Base-by-base conservation (phyloP, 225 moss, liverwort and hornwort species). In the Thuidium tamariscinum region DNA sequence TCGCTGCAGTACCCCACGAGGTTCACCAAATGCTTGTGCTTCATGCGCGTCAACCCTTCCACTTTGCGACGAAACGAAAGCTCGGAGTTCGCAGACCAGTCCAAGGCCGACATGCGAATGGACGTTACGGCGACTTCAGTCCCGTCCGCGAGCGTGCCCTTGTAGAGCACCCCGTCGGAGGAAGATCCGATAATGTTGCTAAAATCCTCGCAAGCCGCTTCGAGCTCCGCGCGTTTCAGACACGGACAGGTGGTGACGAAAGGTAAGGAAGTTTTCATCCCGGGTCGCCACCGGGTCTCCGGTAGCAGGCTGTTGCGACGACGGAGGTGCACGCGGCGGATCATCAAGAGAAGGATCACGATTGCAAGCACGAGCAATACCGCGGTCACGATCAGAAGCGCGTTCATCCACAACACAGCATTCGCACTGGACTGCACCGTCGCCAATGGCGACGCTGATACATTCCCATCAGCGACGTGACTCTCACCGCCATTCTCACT, bases 101-200 rank as follows among this genome's bases (percentile, higher is more conserved):
- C 91, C 25, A 92, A 87, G 2, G 90, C 73, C 8, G 92, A 89
- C 86, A 95, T 95, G 29, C 92, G 91, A 72, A 95, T 95, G 84
- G 94, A 95, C 77, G 95, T 95, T 20, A 95, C 97, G 14, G 97
- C 97, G 48, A 97, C 83, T 44, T 97, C 97, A 10, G 90, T 91
- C 32, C 95, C 91, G 65, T 93, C 90, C 5, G 86, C 82, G 69
- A 95, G 85, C 29, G 95, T 97, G 56, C 97, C 97, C 69, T 97
- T 97, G 83, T 95, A 97, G 8, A 97, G 92, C 68, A 95, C 91
- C 56, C 97, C 92, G 26, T 97, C 95, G 8, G 92, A 80, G 14
- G 97, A 95, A 13, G 94, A 90, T 8, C 97, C 97, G 48, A 97
- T 97, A 32, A 97, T 92, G 66, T 97, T 97, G 81, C 95, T 97